A percentile compares a stretch with the other conserved stretches of the same genome.
Evolutionary conservation across 2,329 filamentous ascomycete genomes (phyloP).

Genomic region (Penicillium decumbens): DNA sequence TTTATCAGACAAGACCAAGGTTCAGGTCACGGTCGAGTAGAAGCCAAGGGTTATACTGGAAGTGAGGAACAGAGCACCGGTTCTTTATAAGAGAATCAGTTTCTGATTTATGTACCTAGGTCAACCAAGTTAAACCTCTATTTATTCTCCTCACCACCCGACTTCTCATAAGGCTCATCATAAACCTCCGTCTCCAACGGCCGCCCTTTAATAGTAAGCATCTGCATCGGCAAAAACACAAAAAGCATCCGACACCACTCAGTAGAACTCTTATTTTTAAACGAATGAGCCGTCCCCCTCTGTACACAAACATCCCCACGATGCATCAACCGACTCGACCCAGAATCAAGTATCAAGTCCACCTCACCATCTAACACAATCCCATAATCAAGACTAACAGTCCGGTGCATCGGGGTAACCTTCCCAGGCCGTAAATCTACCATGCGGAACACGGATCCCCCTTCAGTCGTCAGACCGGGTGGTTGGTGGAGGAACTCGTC

Average conservation of each 20-base stretch:
- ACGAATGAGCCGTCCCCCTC: conserved; percentile 31
- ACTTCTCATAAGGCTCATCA: conserved; percentile 21
- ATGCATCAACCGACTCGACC: conserved; percentile 29
- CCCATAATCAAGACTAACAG: conserved; percentile 37
- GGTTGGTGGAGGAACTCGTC: conserved; percentile 32
- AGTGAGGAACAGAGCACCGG: too few species aligned
- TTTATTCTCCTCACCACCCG: not conserved
- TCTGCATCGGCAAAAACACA: conserved; percentile 31
- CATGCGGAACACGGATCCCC: conserved; percentile 33
- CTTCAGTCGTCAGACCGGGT: conserved; percentile 29
- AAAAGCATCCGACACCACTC: conserved; percentile 32
- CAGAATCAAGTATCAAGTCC: conserved; percentile 36
- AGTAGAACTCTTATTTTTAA: conserved; percentile 23
- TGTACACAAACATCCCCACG: conserved; percentile 37
- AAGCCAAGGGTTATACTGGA: too few species aligned
- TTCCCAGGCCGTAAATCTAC: conserved; percentile 35
- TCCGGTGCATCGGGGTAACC: conserved; percentile 36
- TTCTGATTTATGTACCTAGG: too few species aligned
- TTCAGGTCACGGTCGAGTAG: conserved; percentile 4
- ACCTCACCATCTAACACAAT: conserved; percentile 37
- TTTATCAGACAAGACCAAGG: conserved; percentile 2
- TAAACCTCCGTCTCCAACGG: conserved; percentile 50
- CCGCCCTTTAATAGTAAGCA: conserved; percentile 41
- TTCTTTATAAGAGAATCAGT: too few species aligned
- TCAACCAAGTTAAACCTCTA: not conserved